These are phyloP conservation scores for Ploettnerulaceae sp. DNA, from an alignment of 2,329 filamentous ascomycete genomes.

Conservation along the genomic window DNA sequence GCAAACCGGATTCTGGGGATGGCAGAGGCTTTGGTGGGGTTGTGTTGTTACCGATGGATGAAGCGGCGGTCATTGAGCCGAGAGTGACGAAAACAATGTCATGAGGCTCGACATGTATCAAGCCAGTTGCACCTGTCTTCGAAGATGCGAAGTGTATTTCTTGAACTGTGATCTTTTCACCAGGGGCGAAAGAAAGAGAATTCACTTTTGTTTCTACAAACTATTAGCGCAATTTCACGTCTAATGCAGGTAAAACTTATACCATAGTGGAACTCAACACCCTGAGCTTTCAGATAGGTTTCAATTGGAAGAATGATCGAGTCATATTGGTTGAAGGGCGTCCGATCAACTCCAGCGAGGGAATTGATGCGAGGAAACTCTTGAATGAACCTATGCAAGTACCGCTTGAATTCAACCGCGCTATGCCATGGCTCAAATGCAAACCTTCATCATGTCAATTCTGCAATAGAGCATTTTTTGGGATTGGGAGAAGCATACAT, in stretches of 20 bases:
- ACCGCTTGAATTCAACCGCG: conserved; percentile 36
- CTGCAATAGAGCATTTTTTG: not conserved
- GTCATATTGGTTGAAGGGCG: conserved; percentile 36
- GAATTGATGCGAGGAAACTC: conserved; percentile 33
- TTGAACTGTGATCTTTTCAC: conserved; percentile 8
- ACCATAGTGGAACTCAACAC: conserved; percentile 34
- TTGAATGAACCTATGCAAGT: conserved; percentile 36
- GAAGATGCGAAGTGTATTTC: conserved; percentile 16
- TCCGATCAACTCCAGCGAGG: conserved; percentile 31
- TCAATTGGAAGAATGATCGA: conserved; percentile 34
- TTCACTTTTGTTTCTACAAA: conserved; percentile 15
- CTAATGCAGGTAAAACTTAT: not conserved
- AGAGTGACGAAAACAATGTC: conserved; percentile 40
- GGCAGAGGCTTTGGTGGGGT: conserved; percentile 28
- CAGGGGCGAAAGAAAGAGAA: conserved; percentile 12
- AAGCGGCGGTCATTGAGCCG: conserved; percentile 37
- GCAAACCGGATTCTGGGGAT: conserved; percentile 15
- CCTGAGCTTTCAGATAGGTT: conserved; percentile 31
- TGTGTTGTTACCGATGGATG: conserved; percentile 35
- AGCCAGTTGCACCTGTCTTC: conserved; percentile 9
- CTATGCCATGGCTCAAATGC: conserved; percentile 37
- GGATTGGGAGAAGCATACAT: conserved; percentile 24
- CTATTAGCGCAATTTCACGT: conserved; percentile 1
- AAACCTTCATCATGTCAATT: conserved; percentile 15
- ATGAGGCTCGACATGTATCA: conserved; percentile 23